Conservation (phyloP, 2,329 filamentous ascomycete species). For the Mycocentrospora acerina region DNA sequence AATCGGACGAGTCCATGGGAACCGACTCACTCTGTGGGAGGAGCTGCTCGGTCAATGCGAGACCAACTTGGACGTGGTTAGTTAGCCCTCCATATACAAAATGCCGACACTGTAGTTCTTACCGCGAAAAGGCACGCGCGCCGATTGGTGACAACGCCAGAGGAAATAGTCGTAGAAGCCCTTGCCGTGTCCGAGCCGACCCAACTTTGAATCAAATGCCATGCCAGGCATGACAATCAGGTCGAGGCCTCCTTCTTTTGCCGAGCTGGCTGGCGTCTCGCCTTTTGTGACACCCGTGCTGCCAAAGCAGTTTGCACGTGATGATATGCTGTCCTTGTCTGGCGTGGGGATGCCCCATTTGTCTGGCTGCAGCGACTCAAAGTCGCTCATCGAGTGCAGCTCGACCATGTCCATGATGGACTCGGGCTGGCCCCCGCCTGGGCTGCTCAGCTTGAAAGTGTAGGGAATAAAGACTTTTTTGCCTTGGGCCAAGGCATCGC, state of each 20-base stretch:
- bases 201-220: conserved; percentile 76
- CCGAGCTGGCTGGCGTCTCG: conserved; percentile 28
- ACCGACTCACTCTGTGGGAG: conserved; percentile 66
- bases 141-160: conserved; percentile 64
- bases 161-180: conserved; percentile 97
- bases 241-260: conserved; percentile 60
- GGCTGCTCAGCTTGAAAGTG: conserved; percentile 63
- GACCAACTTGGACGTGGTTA: conserved; percentile 60
- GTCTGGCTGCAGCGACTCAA: conserved; percentile 73
- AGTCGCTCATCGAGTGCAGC: conserved; percentile 72
- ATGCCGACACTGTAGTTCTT: conserved; percentile 42
- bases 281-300: conserved; percentile 53
- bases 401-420: conserved; percentile 96
- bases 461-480: conserved; percentile 94
- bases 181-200: conserved; percentile 87
- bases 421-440: conserved; percentile 47
- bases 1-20: conserved; percentile 75
- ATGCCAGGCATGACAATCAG: conserved; percentile 90
- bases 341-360: conserved; percentile 95
- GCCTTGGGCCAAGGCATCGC: conserved; percentile 71
- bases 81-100: conserved; percentile 33
- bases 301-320: conserved; percentile 73
- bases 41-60: conserved; percentile 85
- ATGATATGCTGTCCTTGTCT: conserved; percentile 62
- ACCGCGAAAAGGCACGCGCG: conserved; percentile 62